A percentile compares a stretch with the other conserved stretches of the same genome.
Conservation (phyloP, 1,139 yeast species). For the Sugiyamaella pinicola region DNA sequence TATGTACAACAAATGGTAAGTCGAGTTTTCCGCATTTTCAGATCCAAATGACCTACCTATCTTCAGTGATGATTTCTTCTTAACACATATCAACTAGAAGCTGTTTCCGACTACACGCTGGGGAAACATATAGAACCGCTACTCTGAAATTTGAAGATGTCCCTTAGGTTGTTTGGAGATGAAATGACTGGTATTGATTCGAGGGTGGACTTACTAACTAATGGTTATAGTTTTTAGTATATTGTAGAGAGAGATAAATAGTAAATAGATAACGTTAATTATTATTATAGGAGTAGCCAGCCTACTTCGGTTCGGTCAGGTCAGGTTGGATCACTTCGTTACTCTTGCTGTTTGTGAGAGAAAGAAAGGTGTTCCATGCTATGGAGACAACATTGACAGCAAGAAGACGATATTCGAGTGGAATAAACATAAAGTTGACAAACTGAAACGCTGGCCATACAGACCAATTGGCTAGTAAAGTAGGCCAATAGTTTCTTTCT, state of each 20-base stretch:
- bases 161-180: background rate
- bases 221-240: too few species aligned
- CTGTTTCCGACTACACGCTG: conserved; percentile 42
- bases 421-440: conserved; percentile 69
- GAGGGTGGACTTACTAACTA: background rate
- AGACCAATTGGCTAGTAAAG: conserved; percentile 71
- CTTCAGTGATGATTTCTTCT: conserved; percentile 22
- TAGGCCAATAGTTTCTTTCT: conserved; percentile 40
- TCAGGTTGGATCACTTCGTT: conserved; percentile 19
- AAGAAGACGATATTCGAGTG: conserved; percentile 66
- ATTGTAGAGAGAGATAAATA: background rate
- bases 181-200: background rate
- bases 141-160: conserved; percentile 33
- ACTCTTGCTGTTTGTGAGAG: conserved; percentile 49
- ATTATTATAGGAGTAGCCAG: too few species aligned
- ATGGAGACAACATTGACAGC: conserved; percentile 73
- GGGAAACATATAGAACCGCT: conserved; percentile 40
- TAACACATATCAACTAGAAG: conserved; percentile 38
- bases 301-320: background rate
- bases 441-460: conserved; percentile 88
- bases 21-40: background rate
- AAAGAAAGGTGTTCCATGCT: conserved; percentile 83
- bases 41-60: background rate
- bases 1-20: conserved; percentile 6
- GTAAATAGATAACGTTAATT: background rate